A percentile compares a stretch with the other conserved stretches of the same genome.
Evolutionary conservation across 2,329 filamentous ascomycete species (phyloP).

Genomic region (Gliomastix tumulicola): DNA sequence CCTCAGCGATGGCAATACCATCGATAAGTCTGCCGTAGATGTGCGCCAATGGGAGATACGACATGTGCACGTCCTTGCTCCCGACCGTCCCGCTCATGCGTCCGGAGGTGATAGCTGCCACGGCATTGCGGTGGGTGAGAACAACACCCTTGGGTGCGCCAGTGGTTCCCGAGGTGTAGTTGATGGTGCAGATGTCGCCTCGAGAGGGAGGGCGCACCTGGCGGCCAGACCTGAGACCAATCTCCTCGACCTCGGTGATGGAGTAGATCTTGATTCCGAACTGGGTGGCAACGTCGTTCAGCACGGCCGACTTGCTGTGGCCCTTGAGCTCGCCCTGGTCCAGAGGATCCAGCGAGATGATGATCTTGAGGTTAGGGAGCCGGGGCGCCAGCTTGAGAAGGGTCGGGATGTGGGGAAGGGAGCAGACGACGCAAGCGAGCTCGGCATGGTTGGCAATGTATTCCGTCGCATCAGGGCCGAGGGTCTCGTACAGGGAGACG

Average conservation of each 20-base stretch:
- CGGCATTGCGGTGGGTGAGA: conserved; percentile 73
- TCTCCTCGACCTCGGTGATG: conserved; percentile 71
- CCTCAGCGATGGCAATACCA: conserved; percentile 64
- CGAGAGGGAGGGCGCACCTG: conserved; percentile 65
- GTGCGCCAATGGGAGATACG: conserved; percentile 89
- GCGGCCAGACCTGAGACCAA: conserved; percentile 65
- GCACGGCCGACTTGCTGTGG: conserved; percentile 70
- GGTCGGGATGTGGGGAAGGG: conserved; percentile 72
- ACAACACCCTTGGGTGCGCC: conserved; percentile 78
- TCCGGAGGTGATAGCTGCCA: conserved; percentile 61
- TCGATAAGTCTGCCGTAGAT: conserved; percentile 87
- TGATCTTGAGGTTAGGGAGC: conserved; percentile 75
- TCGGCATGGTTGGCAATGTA: conserved; percentile 92
- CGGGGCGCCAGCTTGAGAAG: conserved; percentile 74
- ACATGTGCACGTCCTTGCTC: conserved; percentile 59
- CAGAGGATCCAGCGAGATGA: conserved; percentile 79
- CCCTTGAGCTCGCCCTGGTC: conserved; percentile 71
- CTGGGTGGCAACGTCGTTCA: conserved; percentile 68
- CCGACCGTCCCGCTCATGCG: conserved; percentile 46
- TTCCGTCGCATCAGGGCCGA: conserved; percentile 85
- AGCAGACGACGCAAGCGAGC: conserved; percentile 68
- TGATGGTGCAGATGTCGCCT: conserved; percentile 80
- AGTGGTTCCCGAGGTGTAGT: conserved; percentile 84
- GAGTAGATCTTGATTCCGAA: conserved; percentile 74
- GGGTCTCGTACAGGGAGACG: conserved; percentile 93